Evolutionary conservation across 1,139 yeast genomes (phyloP).

Genomic region (Nadsonia starkeyi-henricii): DNA sequence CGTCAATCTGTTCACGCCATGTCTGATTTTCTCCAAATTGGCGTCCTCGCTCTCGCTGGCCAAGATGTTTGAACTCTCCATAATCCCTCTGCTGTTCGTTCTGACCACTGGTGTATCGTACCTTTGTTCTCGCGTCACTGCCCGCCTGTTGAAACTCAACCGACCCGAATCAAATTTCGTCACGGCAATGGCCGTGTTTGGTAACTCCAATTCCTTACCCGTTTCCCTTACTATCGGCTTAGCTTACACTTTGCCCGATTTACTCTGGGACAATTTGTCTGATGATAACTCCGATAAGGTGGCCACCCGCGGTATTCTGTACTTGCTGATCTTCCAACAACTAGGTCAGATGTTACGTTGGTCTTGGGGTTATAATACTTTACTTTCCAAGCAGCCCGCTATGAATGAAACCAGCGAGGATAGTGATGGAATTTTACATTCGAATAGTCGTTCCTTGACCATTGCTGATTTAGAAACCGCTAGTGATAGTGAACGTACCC

Average conservation of each 20-base stretch:
- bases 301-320: slow-evolving; percentile 68
- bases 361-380: slow-evolving; percentile 85
- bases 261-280: slow-evolving; percentile 59
- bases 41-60: slow-evolving; percentile 59
- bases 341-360: slow-evolving; percentile 73
- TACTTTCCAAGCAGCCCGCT: slow-evolving; percentile 33
- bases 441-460: too few species aligned
- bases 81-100: slow-evolving; percentile 62
- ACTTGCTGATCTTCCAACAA: slow-evolving; percentile 68
- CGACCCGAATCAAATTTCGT: slow-evolving; percentile 63
- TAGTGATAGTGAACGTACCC: too few species aligned
- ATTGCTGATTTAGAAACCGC: too few species aligned
- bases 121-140: slow-evolving; percentile 36
- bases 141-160: slow-evolving; percentile 37
- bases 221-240: slow-evolving; percentile 63
- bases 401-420: slow-evolving; percentile 9
- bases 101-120: slow-evolving; percentile 51
- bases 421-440: too few species aligned
- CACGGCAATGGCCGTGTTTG: slow-evolving; percentile 82
- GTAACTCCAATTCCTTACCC: slow-evolving; percentile 49
- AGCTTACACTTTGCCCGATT: slow-evolving; percentile 58
- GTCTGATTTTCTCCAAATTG: slow-evolving; percentile 65
- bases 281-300: slow-evolving; percentile 56
- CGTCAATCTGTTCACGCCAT: slow-evolving; percentile 73
- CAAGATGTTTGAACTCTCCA: slow-evolving; percentile 52